These are phyloP conservation scores for Trichopus zeylanicus DNA, from an alignment of 116 monocot species.

Conservation along the genomic window DNA sequence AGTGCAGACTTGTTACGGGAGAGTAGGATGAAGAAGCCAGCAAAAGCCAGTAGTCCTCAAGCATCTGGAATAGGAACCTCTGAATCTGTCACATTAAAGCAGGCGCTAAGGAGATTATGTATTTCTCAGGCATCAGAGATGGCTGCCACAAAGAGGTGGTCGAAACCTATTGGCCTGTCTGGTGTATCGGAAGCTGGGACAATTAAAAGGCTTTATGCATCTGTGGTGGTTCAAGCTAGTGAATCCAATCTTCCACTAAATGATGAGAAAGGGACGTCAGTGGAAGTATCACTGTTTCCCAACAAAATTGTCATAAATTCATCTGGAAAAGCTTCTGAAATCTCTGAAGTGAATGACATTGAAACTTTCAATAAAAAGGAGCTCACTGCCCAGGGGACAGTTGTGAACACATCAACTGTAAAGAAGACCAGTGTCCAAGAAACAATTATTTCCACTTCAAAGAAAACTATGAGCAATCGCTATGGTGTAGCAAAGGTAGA, in stretches of 20 bases:
- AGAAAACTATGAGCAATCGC: constrained; percentile 9
- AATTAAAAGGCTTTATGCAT: constrained; percentile 55
- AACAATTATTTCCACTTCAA: constrained; percentile 20
- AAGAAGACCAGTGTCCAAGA: constrained; percentile 48
- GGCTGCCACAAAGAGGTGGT: constrained; percentile 70
- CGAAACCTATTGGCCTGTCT: constrained; percentile 40
- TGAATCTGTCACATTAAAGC: constrained; percentile 71
- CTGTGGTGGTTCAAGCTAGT: constrained; percentile 46
- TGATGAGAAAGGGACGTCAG: constrained; percentile 24
- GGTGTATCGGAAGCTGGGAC: constrained; percentile 51
- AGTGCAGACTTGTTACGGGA: constrained; percentile 15
- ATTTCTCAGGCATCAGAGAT: constrained; percentile 92
- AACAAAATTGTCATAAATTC: constrained; percentile 20
- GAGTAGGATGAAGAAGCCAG: constrained; percentile 38
- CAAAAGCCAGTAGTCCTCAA: constrained; percentile 17
- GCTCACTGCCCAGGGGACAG: constrained; percentile 6
- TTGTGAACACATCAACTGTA: constrained; percentile 3
- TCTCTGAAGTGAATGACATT: constrained; percentile 1
- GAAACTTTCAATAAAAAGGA: constrained; percentile 19
- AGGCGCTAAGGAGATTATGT: constrained; percentile 72
- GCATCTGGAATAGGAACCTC: constrained; percentile 46
- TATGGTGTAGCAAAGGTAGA: constrained; percentile 8
- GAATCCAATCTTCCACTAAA: constrained; percentile 13
- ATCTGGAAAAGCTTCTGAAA: constrained; percentile 15
- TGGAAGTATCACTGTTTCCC: constrained; percentile 49